Conservation (phyloP, 257 asterid genomes). For the Solanum dulcamara region DNA sequence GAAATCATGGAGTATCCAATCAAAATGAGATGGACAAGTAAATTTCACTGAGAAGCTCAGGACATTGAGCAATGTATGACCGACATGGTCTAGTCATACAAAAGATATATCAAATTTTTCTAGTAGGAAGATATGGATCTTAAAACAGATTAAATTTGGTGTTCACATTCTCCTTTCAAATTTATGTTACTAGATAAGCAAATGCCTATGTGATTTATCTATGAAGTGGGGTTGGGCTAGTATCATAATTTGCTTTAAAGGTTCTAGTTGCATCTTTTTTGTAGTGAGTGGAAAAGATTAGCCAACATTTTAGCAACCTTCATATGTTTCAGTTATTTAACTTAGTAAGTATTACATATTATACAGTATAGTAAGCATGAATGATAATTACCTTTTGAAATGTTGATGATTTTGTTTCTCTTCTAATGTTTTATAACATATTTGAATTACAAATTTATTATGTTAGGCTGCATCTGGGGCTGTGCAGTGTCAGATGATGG, state of each 20-base stretch:
- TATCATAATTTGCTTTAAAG: neutral
- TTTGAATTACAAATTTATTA: neutral
- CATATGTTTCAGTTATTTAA: neutral
- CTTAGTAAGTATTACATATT: neutral
- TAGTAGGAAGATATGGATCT: neutral
- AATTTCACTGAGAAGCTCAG: neutral
- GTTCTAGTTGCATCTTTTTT: neutral
- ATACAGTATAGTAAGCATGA: neutral
- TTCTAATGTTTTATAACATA: neutral
- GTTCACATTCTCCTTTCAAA: neutral
- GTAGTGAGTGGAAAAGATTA: neutral
- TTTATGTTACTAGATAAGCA: neutral
- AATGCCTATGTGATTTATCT: neutral
- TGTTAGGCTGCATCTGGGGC: conserved; percentile 91
- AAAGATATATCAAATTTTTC: neutral
- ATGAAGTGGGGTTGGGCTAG: neutral
- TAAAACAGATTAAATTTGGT: neutral
- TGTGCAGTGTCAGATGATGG: conserved; percentile 94
- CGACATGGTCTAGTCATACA: neutral
- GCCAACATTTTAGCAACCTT: neutral
- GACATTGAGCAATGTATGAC: neutral
- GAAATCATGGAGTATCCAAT: neutral
- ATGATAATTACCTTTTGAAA: neutral
- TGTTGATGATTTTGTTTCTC: neutral
- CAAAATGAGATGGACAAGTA: neutral